Evolutionary conservation across 805 yeast genomes (phyloP).

Genomic region (Starmerella tilneyi): DNA sequence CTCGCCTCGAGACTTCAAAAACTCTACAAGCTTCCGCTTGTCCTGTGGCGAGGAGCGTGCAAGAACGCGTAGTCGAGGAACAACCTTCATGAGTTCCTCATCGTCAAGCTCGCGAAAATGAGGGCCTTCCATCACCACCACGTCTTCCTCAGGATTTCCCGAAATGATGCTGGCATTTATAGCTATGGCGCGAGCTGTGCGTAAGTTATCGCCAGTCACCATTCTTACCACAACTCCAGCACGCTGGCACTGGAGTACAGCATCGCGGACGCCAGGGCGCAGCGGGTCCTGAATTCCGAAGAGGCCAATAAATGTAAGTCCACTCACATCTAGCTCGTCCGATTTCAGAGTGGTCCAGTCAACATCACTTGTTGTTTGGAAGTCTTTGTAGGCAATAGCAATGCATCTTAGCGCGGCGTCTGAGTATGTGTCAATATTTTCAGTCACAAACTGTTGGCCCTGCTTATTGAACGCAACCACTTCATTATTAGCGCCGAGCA

Average conservation of each 20-base stretch:
- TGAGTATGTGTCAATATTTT: slow-evolving; percentile 51
- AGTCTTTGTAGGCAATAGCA: slow-evolving; percentile 74
- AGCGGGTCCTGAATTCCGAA: slow-evolving; percentile 95
- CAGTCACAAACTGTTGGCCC: slow-evolving; percentile 30
- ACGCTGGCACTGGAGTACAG: slow-evolving; percentile 70
- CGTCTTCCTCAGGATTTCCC: slow-evolving; percentile 41
- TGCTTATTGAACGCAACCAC: slow-evolving; percentile 24
- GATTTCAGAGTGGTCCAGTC: slow-evolving; percentile 15
- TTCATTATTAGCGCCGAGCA: slow-evolving; percentile 10
- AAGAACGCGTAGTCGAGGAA: slow-evolving; percentile 70
- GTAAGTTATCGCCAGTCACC: slow-evolving; percentile 95
- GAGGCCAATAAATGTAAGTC: slow-evolving; percentile 52
- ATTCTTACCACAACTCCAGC: slow-evolving; percentile 94
- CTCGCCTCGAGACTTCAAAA: slow-evolving; percentile 68
- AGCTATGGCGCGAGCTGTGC: slow-evolving; percentile 88
- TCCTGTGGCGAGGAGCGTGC: slow-evolving; percentile 97
- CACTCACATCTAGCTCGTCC: slow-evolving; percentile 24
- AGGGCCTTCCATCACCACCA: slow-evolving; percentile 87
- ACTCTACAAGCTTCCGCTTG: slow-evolving; percentile 74
- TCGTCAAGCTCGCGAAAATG: slow-evolving; percentile 57
- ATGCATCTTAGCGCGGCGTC: slow-evolving; percentile 76
- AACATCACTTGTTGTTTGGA: slow-evolving; percentile 20
- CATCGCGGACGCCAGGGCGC: slow-evolving; percentile 78
- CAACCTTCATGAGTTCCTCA: slow-evolving; percentile 45
- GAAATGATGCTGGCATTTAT: slow-evolving; percentile 62